A percentile compares a stretch with the other conserved stretches of the same genome.
Evolutionary conservation across 106 monocot genomes (phyloP).

Genomic region (Dendrobium officinale): DNA sequence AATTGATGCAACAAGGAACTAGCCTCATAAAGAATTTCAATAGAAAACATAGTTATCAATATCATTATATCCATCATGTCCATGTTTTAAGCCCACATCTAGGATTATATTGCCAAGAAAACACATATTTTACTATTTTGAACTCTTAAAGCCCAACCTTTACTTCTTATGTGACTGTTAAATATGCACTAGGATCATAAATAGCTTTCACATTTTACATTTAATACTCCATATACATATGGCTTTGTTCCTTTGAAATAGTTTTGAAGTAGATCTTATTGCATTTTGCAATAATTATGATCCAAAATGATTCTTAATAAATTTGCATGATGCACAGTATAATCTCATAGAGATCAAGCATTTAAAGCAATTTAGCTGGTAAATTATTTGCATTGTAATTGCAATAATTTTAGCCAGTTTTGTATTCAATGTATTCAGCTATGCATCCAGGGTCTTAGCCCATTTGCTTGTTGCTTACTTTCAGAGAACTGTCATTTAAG

Average conservation of each 20-base stretch:
- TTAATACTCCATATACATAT: background rate
- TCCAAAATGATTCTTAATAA: background rate
- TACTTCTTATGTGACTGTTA: background rate
- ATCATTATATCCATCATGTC: background rate
- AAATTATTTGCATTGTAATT: background rate
- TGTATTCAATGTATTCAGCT: background rate
- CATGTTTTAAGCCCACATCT: background rate
- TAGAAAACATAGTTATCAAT: background rate
- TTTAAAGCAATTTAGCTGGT: background rate
- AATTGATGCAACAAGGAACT: conserved; percentile 1
- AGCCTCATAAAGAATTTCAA: background rate
- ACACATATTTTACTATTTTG: background rate
- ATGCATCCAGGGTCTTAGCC: background rate
- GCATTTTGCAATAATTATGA: background rate
- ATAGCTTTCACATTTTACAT: background rate
- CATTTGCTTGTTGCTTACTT: background rate
- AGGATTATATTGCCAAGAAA: background rate
- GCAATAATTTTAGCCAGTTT: background rate
- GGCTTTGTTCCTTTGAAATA: background rate
- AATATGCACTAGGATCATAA: background rate
- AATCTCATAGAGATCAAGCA: background rate
- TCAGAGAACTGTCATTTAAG: background rate
- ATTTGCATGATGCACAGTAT: background rate
- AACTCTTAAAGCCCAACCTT: background rate
- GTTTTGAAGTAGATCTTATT: background rate